These are phyloP conservation scores for Kwoniella newhampshirensis DNA, from an alignment of 768 basidiomycete species.

Conservation along the genomic window DNA sequence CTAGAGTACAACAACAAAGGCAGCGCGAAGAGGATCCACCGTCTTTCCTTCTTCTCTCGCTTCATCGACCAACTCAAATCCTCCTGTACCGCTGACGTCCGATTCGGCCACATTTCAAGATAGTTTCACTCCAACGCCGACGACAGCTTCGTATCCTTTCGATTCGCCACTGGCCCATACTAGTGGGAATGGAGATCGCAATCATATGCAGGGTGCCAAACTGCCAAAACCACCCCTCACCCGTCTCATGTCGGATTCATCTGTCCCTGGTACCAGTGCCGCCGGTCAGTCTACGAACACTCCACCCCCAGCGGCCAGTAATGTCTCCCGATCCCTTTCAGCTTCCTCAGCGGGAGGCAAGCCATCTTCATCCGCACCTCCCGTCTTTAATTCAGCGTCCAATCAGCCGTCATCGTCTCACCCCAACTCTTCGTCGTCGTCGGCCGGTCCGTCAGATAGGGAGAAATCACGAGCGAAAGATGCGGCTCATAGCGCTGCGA, in stretches of 20 bases:
- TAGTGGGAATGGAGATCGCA: constrained; percentile 1
- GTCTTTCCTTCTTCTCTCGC: constrained; percentile 39
- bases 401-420: constrained; percentile 1
- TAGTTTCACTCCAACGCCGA: constrained; percentile 37
- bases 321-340: constrained; percentile 1
- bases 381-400: background rate
- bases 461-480: constrained; percentile 36
- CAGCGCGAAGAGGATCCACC: constrained; percentile 28
- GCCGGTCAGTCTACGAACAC: constrained; percentile 1
- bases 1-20: too few relatives aligned
- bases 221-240: constrained; percentile 28
- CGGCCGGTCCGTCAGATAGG: constrained; percentile 25
- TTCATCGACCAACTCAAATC: constrained; percentile 32
- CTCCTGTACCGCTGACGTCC: constrained; percentile 20
- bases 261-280: background rate
- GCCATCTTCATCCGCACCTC: constrained; percentile 1
- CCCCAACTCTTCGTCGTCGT: background rate
- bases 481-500: constrained; percentile 54
- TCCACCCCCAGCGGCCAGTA: background rate
- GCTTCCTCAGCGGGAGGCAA: background rate
- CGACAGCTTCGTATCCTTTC: constrained; percentile 23
- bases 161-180: constrained; percentile 26
- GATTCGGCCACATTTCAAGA: constrained; percentile 38
- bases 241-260: constrained; percentile 22
- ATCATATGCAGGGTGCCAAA: background rate